phyloP scores from a whole-genome alignment of 148 eudicot genomes.

The Mesembryanthemum crystallinum region DNA sequence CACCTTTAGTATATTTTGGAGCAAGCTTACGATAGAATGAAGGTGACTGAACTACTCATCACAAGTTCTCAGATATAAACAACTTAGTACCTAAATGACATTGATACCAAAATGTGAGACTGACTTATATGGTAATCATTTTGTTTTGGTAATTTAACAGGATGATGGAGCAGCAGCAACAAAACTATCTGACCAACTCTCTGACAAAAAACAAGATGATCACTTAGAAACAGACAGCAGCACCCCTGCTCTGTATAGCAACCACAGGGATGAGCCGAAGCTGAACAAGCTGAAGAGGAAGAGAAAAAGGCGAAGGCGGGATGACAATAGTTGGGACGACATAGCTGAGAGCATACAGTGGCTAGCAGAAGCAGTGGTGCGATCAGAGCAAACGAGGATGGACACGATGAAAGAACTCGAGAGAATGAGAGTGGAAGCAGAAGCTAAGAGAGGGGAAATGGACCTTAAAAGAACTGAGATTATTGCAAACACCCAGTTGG shows the following conservation, averaged over 20 bases:
- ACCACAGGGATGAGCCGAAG: slow-evolving; percentile 34
- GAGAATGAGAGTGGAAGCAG: slow-evolving; percentile 80
- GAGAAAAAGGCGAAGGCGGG: slow-evolving; percentile 41
- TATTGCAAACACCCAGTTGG: slow-evolving; percentile 77
- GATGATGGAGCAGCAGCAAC: slow-evolving; percentile 31
- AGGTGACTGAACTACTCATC: no score
- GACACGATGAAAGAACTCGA: slow-evolving; percentile 75
- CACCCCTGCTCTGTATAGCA: slow-evolving; percentile 64
- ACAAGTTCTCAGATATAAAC: no score
- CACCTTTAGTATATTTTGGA: no score
- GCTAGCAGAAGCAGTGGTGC: slow-evolving; percentile 67
- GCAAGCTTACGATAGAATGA: no score
- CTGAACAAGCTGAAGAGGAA: slow-evolving; percentile 28
- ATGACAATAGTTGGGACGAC: slow-evolving; percentile 31
- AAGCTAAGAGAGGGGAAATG: slow-evolving; percentile 71
- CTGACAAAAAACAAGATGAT: slow-evolving; percentile 35
- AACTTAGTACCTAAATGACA: no score
- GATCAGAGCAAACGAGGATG: slow-evolving; percentile 66
- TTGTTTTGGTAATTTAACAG: slow-evolving; percentile 21
- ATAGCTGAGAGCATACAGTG: slow-evolving; percentile 70
- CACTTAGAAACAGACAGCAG: slow-evolving; percentile 54
- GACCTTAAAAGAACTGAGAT: slow-evolving; percentile 83
- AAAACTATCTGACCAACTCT: slow-evolving; percentile 38
- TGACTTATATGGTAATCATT: background rate
- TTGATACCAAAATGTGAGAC: background rate